Evolutionary conservation across 31 red algal species (phyloP), one percentile per base, ranked within the genome.

Genomic region (Bonnemaisonia californica): DNA sequence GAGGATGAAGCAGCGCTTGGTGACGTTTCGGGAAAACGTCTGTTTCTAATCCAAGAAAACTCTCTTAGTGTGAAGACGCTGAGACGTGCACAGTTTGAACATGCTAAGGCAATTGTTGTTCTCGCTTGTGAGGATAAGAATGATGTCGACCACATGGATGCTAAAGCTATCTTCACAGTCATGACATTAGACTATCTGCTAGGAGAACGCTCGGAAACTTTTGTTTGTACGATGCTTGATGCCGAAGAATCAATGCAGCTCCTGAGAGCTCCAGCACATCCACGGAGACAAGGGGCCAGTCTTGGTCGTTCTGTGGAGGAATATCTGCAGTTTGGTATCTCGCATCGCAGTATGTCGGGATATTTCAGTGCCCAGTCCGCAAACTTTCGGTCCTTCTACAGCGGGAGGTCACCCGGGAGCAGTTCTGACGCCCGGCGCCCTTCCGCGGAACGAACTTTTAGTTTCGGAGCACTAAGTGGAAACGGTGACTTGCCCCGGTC

Each of bases 211-310:
- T 89, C 85, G 35, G 70, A 83, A 13, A 84, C 80, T 4, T 95
- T 90, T 74, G 92, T 95, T 3, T 95, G 92, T 42, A 89, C 72
- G 3, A 91, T 95, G 87, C 57, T 95, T 9, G 92, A 95, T 45
- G 92, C 92, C 13, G 92, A 95, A 69, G 92, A 87, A 57, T 95
- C 92, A 33, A 95, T 95, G 86, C 83, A 87, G 56, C 75, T 95
- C 51, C 71, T 95, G 35, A 32, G 92, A 61, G 87, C 92, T 5
- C 92, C 92, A 45, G 59, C 69, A 55, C 80, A 90, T 29, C 76
- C 92, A 21, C 61, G 92, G 51, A 85, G 92, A 1, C 70, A 75
- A 54, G 86, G 86, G 39, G 75, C 84, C 1, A 58, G 48, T 19
- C 54, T 94, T 23, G 79, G 80, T 78, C 27, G 26, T 78, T 16